Base-by-base conservation (phyloP, 2,329 filamentous ascomycete species). In the Didymella keratinophila region DNA sequence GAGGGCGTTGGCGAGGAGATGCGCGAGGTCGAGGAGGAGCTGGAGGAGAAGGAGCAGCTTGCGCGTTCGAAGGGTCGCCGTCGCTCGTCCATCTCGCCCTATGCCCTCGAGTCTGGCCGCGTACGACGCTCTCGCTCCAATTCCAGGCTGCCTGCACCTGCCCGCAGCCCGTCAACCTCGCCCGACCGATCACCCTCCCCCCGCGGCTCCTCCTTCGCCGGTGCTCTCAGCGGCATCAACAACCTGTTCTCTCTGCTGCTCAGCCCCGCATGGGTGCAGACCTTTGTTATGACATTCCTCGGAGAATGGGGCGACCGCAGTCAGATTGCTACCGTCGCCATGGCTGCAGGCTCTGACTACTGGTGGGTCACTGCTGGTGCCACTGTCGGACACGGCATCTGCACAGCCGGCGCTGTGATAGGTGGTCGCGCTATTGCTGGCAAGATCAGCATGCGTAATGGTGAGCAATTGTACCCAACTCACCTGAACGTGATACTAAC, bases 261-360 rank as follows among this genome's bases (percentile, higher is more conserved):
- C 37, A 97, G 92, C 77, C 95, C 95, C 1, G 95, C 93, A 0
- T 99, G 95, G 95, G 95, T 99, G 14, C 94, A 98, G 79, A 99
- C 95, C 0, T 99, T 99, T 74, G 87, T 96, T 69, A 99, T 99
- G 95, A 99, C 95, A 2, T 99, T 99, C 80, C 81, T 99, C 28
- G 95, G 95, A 39, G 95, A 99, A 78, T 99, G 95, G 95, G 95
- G 95, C 56, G 95, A 99, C 73, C 88, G 95, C 67, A 96, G 92
- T 75, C 95, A 99, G 80, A 98, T 99, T 71, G 95, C 95, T 21
- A 99, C 95, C 0, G 96, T 99, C 73, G 95, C 95, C 52, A 99
- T 99, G 95, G 95, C 95, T 48, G 94, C 95, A 32, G 95, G 95
- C 20, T 92, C 96, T 77, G 95, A 99, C 76, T 99, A 98, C 78